Percentiles rank a stretch among this genome's conserved stretches.
phyloP scores from a whole-genome alignment of 2,329 filamentous ascomycete genomes.

The Ceratocystiopsis minuta region DNA sequence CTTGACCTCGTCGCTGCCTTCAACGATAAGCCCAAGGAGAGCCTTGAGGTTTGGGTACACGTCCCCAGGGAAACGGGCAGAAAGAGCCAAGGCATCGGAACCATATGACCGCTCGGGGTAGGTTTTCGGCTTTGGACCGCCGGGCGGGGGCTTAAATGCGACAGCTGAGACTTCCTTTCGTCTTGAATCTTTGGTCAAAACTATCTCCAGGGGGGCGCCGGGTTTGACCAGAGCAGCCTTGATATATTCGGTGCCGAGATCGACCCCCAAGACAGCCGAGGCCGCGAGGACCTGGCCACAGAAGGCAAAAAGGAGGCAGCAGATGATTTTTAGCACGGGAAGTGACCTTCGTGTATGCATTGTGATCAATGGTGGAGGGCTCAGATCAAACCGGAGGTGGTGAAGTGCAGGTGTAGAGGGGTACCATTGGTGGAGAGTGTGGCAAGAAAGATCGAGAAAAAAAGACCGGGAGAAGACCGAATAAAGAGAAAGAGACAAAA shows the following conservation, averaged over 20 bases:
- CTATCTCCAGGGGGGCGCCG: slow-evolving; percentile 90
- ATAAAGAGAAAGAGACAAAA: neutral
- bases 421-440: too few species aligned
- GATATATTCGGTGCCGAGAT: slow-evolving; percentile 91
- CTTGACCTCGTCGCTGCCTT: slow-evolving; percentile 38
- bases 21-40: slow-evolving; percentile 57
- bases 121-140: slow-evolving; percentile 39
- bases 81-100: slow-evolving; percentile 73
- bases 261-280: slow-evolving; percentile 73
- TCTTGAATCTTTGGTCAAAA: slow-evolving; percentile 92
- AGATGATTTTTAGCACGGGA: slow-evolving; percentile 10
- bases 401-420: too few species aligned
- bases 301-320: slow-evolving; percentile 24
- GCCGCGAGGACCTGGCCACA: slow-evolving; percentile 31
- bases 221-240: slow-evolving; percentile 94
- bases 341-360: too few species aligned
- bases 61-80: slow-evolving; percentile 76
- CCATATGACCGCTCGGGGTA: slow-evolving; percentile 88
- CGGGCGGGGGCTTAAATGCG: slow-evolving; percentile 74
- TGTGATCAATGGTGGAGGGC: too few species aligned
- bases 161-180: slow-evolving; percentile 86
- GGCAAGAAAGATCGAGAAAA: neutral
- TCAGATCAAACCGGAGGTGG: too few species aligned
- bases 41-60: slow-evolving; percentile 90
- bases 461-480: neutral